phyloP scores from a whole-genome alignment of 73 alveolate genomes.

The Paramecium caudatum region DNA sequence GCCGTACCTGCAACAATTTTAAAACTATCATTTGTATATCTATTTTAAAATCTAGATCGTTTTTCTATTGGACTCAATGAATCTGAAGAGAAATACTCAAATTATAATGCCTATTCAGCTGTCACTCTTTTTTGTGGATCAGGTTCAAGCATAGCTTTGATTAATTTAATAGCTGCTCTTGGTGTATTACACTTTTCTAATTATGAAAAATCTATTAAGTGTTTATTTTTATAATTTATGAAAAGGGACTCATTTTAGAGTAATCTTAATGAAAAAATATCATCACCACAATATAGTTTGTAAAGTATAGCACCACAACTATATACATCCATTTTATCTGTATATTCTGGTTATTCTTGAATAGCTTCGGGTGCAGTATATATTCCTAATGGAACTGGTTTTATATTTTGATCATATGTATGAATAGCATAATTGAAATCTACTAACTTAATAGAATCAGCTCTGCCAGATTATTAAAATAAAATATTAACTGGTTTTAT shows the following conservation, averaged over 20 bases:
- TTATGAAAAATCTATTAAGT: background rate
- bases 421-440: conserved; percentile 7
- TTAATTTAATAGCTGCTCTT: background rate
- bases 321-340: conserved; percentile 31
- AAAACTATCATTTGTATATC: background rate
- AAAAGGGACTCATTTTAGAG: background rate
- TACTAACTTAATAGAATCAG: background rate
- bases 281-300: conserved; percentile 29
- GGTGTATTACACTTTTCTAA: background rate
- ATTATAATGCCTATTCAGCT: conserved; percentile 7
- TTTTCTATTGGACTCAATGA: conserved; percentile 37
- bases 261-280: background rate
- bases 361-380: conserved; percentile 47
- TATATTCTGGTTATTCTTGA: background rate
- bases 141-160: background rate
- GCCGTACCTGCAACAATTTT: background rate
- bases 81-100: background rate
- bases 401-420: background rate
- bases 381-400: background rate
- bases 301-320: conserved; percentile 55
- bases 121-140: background rate
- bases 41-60: background rate
- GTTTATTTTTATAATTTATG: background rate
- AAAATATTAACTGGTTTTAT: conserved; percentile 20
- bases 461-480: background rate